These are phyloP conservation scores for Wickerhamiella kurtzmanii DNA, from an alignment of 805 yeast genomes.

Conservation along the genomic window DNA sequence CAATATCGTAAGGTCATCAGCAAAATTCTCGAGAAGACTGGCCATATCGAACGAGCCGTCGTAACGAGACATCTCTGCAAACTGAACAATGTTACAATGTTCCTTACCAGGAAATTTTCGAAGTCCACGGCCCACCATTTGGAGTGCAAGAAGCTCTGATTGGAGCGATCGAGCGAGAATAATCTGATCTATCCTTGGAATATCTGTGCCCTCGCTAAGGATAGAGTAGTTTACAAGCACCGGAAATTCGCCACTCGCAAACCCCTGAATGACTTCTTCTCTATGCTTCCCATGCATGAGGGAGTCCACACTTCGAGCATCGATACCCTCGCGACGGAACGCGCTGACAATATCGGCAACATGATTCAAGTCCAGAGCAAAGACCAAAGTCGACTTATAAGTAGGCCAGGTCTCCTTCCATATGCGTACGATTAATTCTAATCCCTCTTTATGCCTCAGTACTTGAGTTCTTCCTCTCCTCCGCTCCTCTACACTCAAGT, in stretches of 20 bases:
- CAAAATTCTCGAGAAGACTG: background rate
- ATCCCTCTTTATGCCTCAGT: conserved; percentile 7
- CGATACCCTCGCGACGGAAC: conserved; percentile 47
- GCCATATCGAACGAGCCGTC: background rate
- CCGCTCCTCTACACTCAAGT: conserved; percentile 38
- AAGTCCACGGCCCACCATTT: conserved; percentile 87
- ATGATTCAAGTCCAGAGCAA: conserved; percentile 65
- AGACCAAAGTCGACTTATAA: conserved; percentile 54
- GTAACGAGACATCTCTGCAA: conserved; percentile 8
- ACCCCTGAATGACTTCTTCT: conserved; percentile 38
- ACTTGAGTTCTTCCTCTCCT: conserved; percentile 31
- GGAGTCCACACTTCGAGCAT: conserved; percentile 61
- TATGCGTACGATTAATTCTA: conserved; percentile 38
- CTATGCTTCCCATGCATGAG: conserved; percentile 43
- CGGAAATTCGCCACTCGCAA: conserved; percentile 46
- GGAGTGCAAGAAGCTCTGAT: conserved; percentile 57
- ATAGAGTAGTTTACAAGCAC: conserved; percentile 81
- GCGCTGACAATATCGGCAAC: conserved; percentile 39
- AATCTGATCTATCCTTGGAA: conserved; percentile 75
- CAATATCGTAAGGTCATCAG: background rate
- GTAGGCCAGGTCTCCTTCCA: conserved; percentile 32
- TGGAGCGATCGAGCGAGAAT: conserved; percentile 69
- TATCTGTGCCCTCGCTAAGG: conserved; percentile 89
- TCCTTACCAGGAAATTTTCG: conserved; percentile 48
- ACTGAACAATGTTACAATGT: conserved; percentile 47